Evolutionary conservation across 768 basidiomycete genomes (phyloP).

Genomic region (Russula compacta): DNA sequence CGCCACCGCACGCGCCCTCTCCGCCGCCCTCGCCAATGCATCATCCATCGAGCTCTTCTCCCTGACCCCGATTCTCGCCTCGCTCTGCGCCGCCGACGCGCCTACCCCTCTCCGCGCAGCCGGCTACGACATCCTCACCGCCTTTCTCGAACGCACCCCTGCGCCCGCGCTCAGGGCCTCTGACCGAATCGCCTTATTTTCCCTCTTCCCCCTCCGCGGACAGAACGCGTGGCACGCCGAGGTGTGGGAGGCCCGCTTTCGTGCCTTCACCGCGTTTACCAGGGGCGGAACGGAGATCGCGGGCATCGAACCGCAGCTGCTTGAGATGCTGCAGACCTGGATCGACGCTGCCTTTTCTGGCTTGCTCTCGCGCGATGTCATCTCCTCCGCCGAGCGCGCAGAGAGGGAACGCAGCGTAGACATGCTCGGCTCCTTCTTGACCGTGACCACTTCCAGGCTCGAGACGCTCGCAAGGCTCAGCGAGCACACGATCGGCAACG

Average conservation of each 20-base stretch:
- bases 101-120: constrained; percentile 53
- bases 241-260: constrained; percentile 61
- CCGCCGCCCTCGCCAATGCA: constrained; percentile 47
- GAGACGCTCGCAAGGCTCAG: constrained; percentile 53
- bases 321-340: constrained; percentile 54
- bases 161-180: constrained; percentile 38
- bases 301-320: constrained; percentile 52
- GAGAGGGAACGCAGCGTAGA: constrained; percentile 62
- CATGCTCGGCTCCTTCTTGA: constrained; percentile 49
- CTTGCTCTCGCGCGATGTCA: constrained; percentile 27
- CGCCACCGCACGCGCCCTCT: constrained; percentile 47
- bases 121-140: constrained; percentile 63
- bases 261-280: constrained; percentile 57
- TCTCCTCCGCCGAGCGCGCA: constrained; percentile 30
- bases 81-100: constrained; percentile 46
- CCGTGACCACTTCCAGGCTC: constrained; percentile 38
- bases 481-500: constrained; percentile 45
- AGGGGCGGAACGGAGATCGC: constrained; percentile 49
- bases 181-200: constrained; percentile 56
- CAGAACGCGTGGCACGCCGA: constrained; percentile 49
- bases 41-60: constrained; percentile 28
- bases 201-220: constrained; percentile 43
- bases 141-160: constrained; percentile 58
- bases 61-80: constrained; percentile 52
- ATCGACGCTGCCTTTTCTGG: constrained; percentile 57